These are phyloP conservation scores for Phaeotremella skinneri DNA, from an alignment of 768 basidiomycete species.

Conservation along the genomic window DNA sequence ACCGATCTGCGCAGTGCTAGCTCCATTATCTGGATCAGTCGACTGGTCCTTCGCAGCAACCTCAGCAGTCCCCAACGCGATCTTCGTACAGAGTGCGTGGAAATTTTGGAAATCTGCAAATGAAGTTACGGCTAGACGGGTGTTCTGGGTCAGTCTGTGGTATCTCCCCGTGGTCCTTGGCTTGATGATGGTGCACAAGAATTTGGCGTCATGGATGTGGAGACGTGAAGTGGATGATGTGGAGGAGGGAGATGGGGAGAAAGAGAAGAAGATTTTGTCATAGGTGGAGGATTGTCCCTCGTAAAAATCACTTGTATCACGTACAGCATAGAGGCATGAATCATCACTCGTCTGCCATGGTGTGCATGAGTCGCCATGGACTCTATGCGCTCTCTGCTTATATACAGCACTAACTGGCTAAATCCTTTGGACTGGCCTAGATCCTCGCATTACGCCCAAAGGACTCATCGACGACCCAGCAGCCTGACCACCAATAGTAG, in stretches of 20 bases:
- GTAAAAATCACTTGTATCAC: no score
- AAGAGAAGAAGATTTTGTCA: constrained; percentile 10
- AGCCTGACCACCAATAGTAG: no score
- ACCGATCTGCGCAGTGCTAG: constrained; percentile 72
- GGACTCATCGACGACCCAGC: no score
- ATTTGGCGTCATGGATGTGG: constrained; percentile 53
- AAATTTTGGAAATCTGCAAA: constrained; percentile 67
- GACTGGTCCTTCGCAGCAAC: constrained; percentile 83
- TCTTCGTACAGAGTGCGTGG: constrained; percentile 69
- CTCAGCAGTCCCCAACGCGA: constrained; percentile 68
- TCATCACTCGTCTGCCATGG: no score
- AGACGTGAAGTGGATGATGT: constrained; percentile 2
- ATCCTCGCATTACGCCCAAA: no score
- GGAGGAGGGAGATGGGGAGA: constrained; percentile 16
- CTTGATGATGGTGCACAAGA: constrained; percentile 93
- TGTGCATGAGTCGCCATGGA: no score
- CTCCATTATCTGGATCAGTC: constrained; percentile 89
- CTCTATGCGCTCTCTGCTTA: no score
- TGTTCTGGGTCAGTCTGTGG: constrained; percentile 82
- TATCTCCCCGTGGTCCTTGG: constrained; percentile 84
- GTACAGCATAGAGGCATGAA: no score
- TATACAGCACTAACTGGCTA: no score
- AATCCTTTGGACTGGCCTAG: no score
- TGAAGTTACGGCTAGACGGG: constrained; percentile 60
- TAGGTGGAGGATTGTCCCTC: no score